Evolutionary conservation across 192 early-diverging fungal species (phyloP).

Genomic region (Globomyces pollinis-pini): DNA sequence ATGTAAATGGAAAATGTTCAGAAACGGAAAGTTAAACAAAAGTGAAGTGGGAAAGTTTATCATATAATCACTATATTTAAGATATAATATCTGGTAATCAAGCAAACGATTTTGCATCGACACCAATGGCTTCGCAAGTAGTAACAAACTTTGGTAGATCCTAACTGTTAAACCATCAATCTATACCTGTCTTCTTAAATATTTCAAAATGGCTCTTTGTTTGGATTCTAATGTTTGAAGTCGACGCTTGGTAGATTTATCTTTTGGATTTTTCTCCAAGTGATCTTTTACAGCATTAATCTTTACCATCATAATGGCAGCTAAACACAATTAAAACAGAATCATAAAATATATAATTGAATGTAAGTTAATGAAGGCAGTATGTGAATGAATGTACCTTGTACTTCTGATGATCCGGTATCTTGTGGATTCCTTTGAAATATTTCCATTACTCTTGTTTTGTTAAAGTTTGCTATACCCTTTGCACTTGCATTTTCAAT

Average conservation of each 20-base stretch:
- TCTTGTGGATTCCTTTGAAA: slow-evolving; percentile 74
- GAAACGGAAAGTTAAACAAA: no score
- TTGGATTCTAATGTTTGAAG: slow-evolving; percentile 75
- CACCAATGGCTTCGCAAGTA: slow-evolving; percentile 36
- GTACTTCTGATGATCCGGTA: slow-evolving; percentile 88
- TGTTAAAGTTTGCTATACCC: slow-evolving; percentile 70
- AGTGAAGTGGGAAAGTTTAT: no score
- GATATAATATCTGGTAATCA: no score
- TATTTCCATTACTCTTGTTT: slow-evolving; percentile 57
- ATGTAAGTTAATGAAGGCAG: no score
- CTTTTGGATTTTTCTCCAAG: slow-evolving; percentile 71
- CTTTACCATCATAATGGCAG: slow-evolving; percentile 80
- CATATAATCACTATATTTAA: no score
- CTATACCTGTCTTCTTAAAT: slow-evolving; percentile 64
- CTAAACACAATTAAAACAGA: slow-evolving; percentile 40
- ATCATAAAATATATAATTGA: not conserved
- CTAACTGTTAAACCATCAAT: slow-evolving; percentile 19
- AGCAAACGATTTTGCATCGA: slow-evolving; percentile 36
- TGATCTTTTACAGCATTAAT: slow-evolving; percentile 83
- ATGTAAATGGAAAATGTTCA: no score
- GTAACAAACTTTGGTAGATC: slow-evolving; percentile 39
- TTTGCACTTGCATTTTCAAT: slow-evolving; percentile 77
- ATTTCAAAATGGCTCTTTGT: slow-evolving; percentile 77
- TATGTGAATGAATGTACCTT: slow-evolving; percentile 57
- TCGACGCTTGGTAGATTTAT: slow-evolving; percentile 79